Base-by-base conservation (phyloP, 768 basidiomycete genomes). In the Leccinum fibrillosum region DNA sequence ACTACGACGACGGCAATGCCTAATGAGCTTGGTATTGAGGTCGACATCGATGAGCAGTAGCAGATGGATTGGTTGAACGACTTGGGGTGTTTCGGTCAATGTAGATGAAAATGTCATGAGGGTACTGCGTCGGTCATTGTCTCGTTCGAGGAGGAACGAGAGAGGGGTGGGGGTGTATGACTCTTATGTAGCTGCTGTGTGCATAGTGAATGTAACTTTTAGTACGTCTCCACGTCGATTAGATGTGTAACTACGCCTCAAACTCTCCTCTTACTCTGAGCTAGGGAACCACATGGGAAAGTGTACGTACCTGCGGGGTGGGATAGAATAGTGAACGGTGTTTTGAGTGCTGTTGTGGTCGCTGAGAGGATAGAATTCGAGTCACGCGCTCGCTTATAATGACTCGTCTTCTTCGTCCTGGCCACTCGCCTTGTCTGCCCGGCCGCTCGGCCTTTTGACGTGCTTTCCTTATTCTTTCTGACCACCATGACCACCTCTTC, bases 1-100 rank as follows among this genome's bases (percentile, higher is more conserved):
- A 71, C 19, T 49, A 72, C 13, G 70, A 57, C 11, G 62, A 66
- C 25, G 54, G 35, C 11, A 25, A 59, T 55, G 1, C 56, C 5
- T 6, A 55, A 8, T 26, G n/a, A 71, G 54, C 23, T 59, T 2
- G 62, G 62, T 4, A 15, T 62, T 32, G n/a, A 13, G 7, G 60
- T 67, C 5, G 48, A 67, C 35, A 37, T 74, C 44, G 56, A 63
- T 2, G 61, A 69, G 35, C 12, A 34, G 32, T 12, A 34, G 32
- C 32, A 34, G 32, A 34, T 34, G 32, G 32, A 12, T 34, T 34
- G 32, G 32, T 34, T 34, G 12, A 7, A 37, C 35, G 35, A 37
- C 35, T 37, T 37, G 35, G 17, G 3, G 17, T 39, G 8, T 39
- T 9, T 39, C 37, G 15, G 17, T 17, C 6, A 15, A 15, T 37